phyloP scores from a whole-genome alignment of 345 rosid species.

The Arabis alpina region DNA sequence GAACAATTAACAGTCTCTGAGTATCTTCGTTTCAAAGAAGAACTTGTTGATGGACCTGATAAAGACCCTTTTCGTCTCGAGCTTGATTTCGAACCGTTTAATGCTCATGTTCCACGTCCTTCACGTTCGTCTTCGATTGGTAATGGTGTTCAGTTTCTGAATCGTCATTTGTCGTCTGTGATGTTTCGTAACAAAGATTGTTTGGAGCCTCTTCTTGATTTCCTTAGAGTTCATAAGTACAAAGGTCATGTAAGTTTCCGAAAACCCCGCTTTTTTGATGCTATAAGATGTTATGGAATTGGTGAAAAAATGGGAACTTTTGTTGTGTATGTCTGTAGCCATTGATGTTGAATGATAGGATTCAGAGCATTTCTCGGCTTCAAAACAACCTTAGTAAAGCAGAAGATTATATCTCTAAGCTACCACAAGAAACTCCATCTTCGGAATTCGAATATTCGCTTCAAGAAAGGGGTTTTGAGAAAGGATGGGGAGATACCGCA shows the following conservation, averaged over 20 bases:
- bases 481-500: constrained; percentile 99
- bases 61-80: constrained; percentile 66
- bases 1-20: constrained; percentile 81
- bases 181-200: constrained; percentile 94
- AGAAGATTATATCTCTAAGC: constrained; percentile 83
- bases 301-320: not conserved
- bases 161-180: constrained; percentile 90
- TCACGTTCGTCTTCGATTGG: constrained; percentile 93
- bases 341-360: constrained; percentile 94
- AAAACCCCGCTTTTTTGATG: not conserved
- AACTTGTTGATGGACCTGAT: constrained; percentile 72
- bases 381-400: constrained; percentile 75
- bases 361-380: constrained; percentile 65
- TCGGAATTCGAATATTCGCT: constrained; percentile 76
- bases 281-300: not conserved
- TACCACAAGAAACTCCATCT: constrained; percentile 67
- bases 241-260: constrained; percentile 83
- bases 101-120: constrained; percentile 86
- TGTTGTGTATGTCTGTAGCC: constrained; percentile 53
- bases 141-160: constrained; percentile 98
- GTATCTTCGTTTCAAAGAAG: constrained; percentile 90
- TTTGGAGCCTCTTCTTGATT: constrained; percentile 85
- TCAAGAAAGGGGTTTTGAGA: constrained; percentile 98
- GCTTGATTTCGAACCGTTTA: constrained; percentile 98
- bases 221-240: constrained; percentile 79